Evolutionary conservation across 164 flowering plant species (phyloP), one percentile per base, ranked within the genome.

Genomic region (Chimonanthus praecox): DNA sequence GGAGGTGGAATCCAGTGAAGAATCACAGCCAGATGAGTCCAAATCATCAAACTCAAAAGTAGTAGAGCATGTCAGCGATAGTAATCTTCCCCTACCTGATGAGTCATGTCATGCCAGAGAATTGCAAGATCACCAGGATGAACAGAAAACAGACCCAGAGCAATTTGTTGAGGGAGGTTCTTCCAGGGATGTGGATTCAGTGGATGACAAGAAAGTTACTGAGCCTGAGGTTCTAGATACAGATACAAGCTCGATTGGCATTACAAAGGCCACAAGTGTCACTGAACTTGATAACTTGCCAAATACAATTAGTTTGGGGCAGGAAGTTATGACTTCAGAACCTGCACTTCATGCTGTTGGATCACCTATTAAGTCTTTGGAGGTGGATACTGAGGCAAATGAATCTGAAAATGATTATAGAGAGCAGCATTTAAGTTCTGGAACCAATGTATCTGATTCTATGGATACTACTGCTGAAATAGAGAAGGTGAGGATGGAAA

Each of bases 401-500:
- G 86, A 78, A 77, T n/a, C 33, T 49, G 88, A 78, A 16, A 68
- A 43, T 72, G 83, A 82, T 70, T 73, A 21, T 21, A 82, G 76
- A 54, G 88, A 83, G 68, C 88, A 78, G 21, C 72, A 21, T 45
- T 61, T 82, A 77, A 87, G 83, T 72, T 75, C 87, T 18, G 86
- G 10, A 49, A 64, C 80, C 63, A 82, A 68, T 74, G 64, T 71
- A 4, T 73, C 91, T 68, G 83, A 85, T 50, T 65, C 80, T 71
- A 71, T 75, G 47, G 86, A 83, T 76, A 73, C 64, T 68, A 62
- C 65, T 18, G 78, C 71, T 74, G 97, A 94, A 73, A 45, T 89
- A 75, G 91, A 94, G 84, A 94, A 85, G 81, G 20, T 91, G 80
- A 92, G 82, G 85, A 84, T 54, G 78, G 98, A 96, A 76, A 87